Evolutionary conservation across 2,329 filamentous ascomycete species (phyloP), one percentile per base, ranked within the genome.

Genomic region (Rhexocercosporidium sp.): DNA sequence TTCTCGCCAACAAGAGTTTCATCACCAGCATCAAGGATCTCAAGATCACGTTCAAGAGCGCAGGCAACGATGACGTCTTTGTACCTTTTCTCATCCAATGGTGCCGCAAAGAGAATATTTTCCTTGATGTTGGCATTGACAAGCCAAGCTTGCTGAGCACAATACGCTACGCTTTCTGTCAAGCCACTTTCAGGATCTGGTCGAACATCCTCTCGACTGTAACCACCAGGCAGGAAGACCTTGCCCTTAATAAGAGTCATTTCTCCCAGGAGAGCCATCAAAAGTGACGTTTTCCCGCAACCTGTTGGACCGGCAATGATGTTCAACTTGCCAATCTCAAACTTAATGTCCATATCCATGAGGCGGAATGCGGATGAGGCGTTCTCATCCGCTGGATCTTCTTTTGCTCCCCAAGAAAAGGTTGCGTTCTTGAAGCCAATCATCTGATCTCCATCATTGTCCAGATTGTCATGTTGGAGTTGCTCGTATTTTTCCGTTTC

Each of bases 401-500:
- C 84, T 75, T 88, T 88, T 74, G 88, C 87, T 41, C 94, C 94
- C 96, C 96, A 99, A 62, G 93, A 92, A 73, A 98, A 92, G 3
- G 92, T 96, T 22, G 92, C 93, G 34, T 93, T 83, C 63, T 91
- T 87, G 80, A 99, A 93, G 2, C 94, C 95, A 74, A 99, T 96
- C 65, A 91, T 84, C 41, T 90, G 86, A 59, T 91, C 85, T 29
- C 91, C 91, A 16, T 89, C 81, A 62, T 91, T 86, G 71, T 92
- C 89, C 27, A 88, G 78, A 68, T 91, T 91, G 69, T 91, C 88
- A 31, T 88, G 82, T 14, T 90, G 87, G 1, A 99, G 85, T 77
- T 98, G 96, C 44, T 87, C 84, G 77, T 97, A 98, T 79, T 99
- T 99, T 66, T 96, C 93, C 0, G 96, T 99, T 81, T 99, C 96